These are phyloP conservation scores for Stephanodiscus triporus DNA, from an alignment of 108 stramenopile species.

Conservation along the genomic window DNA sequence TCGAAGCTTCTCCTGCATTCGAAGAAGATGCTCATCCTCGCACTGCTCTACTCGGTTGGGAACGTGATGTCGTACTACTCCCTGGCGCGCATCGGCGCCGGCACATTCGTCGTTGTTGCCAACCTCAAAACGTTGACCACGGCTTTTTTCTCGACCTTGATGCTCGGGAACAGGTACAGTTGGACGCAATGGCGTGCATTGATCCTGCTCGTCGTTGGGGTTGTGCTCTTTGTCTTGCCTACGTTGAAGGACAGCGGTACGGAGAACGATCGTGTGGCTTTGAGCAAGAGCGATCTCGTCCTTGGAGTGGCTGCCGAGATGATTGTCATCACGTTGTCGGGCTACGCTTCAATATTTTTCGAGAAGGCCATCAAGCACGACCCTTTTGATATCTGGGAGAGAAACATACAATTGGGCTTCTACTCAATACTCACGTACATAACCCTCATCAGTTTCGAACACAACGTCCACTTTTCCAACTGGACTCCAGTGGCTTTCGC, in stretches of 20 bases:
- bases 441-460: constrained; percentile 5
- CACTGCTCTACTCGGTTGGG: constrained; percentile 46
- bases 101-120: constrained; percentile 38
- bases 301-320: constrained; percentile 41
- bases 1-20: constrained; percentile 28
- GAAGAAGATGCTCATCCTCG: constrained; percentile 50
- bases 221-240: constrained; percentile 48
- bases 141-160: constrained; percentile 46
- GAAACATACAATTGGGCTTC: constrained; percentile 56
- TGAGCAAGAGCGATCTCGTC: not conserved
- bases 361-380: constrained; percentile 59
- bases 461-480: not conserved
- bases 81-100: constrained; percentile 42
- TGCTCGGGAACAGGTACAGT: constrained; percentile 39
- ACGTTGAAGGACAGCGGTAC: not conserved
- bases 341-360: constrained; percentile 57
- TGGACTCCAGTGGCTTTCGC: constrained; percentile 12
- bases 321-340: constrained; percentile 52
- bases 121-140: constrained; percentile 63
- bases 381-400: constrained; percentile 49
- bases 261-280: not conserved
- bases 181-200: constrained; percentile 54
- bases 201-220: constrained; percentile 45
- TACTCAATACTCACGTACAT: constrained; percentile 31
- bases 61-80: constrained; percentile 54